Conservation (phyloP, 208 protist species). For the Acanthamoeba castellanii region DNA sequence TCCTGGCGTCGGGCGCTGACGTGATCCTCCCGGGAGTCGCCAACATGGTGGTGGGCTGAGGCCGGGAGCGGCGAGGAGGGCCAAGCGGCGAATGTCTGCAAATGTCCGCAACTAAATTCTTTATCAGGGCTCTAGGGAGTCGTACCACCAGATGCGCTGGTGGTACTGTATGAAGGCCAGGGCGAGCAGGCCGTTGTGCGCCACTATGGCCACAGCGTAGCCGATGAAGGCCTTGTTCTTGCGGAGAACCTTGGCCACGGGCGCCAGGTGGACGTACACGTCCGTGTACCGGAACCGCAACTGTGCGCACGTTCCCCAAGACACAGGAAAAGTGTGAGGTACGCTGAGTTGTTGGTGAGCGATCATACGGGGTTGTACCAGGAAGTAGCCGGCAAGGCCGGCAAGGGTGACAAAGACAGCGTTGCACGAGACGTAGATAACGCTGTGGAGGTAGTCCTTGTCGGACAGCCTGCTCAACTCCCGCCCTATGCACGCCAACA, state of each 20-base stretch:
- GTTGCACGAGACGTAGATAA: conserved; percentile 65
- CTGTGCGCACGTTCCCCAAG: neutral
- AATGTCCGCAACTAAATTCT: too few relatives aligned
- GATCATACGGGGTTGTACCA: neutral
- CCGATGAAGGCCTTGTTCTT: conserved; percentile 51
- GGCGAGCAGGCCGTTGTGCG: conserved; percentile 58
- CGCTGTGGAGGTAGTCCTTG: conserved; percentile 30
- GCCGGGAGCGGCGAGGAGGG: too few relatives aligned
- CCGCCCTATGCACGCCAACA: neutral
- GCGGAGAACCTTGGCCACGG: neutral
- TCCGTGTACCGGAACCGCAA: conserved; percentile 25
- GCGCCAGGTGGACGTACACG: neutral
- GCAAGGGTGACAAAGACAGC: conserved; percentile 1
- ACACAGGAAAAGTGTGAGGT: too few relatives aligned
- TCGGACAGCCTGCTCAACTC: neutral
- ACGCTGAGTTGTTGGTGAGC: too few relatives aligned
- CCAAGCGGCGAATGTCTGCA: too few relatives aligned
- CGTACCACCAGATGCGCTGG: conserved; percentile 77
- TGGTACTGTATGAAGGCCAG: conserved; percentile 71
- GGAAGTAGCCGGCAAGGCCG: conserved; percentile 30
- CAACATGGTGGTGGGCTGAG: conserved; percentile 44
- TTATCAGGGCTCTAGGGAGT: conserved; percentile 26
- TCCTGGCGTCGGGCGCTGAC: conserved; percentile 73
- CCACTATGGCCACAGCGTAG: conserved; percentile 53
- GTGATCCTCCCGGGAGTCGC: conserved; percentile 56